These are phyloP conservation scores for Cryptococcus wingfieldii DNA, from an alignment of 1,284 basidiomycete genomes.

Conservation along the genomic window DNA sequence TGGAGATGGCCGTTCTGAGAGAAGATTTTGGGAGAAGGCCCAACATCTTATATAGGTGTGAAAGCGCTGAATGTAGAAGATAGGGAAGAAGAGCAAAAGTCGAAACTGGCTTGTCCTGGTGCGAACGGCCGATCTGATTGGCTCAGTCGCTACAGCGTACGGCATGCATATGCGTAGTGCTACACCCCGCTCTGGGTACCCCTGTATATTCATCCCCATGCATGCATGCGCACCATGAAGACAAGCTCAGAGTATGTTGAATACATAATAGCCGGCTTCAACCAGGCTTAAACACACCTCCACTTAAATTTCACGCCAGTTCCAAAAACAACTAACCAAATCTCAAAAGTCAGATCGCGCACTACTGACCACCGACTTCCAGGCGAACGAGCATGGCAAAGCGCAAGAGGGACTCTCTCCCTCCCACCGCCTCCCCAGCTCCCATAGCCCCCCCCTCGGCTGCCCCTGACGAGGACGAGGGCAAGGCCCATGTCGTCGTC, in stretches of 20 bases:
- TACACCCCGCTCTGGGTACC: too few relatives aligned
- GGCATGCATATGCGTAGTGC: too few relatives aligned
- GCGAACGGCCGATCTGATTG: neutral
- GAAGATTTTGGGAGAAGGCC: neutral
- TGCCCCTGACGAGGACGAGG: neutral
- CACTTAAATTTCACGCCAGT: neutral
- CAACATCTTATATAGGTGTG: neutral
- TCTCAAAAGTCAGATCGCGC: too few relatives aligned
- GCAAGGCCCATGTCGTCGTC: slow-evolving; percentile 3
- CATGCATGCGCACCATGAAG: too few relatives aligned
- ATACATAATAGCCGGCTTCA: too few relatives aligned
- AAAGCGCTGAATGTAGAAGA: neutral
- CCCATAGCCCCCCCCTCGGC: neutral
- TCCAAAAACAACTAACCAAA: too few relatives aligned
- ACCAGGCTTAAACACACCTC: too few relatives aligned
- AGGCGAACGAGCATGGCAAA: slow-evolving; percentile 5
- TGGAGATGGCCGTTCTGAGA: slow-evolving; percentile 6
- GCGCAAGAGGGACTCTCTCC: neutral
- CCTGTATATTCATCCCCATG: too few relatives aligned
- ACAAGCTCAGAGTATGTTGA: too few relatives aligned
- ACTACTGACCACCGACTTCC: neutral
- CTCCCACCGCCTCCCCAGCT: neutral
- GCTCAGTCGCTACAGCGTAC: too few relatives aligned
- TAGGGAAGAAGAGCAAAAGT: neutral
- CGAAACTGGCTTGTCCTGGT: neutral